Conservation (phyloP, 441 rosid genomes). For the Erysimum cheiri region DNA sequence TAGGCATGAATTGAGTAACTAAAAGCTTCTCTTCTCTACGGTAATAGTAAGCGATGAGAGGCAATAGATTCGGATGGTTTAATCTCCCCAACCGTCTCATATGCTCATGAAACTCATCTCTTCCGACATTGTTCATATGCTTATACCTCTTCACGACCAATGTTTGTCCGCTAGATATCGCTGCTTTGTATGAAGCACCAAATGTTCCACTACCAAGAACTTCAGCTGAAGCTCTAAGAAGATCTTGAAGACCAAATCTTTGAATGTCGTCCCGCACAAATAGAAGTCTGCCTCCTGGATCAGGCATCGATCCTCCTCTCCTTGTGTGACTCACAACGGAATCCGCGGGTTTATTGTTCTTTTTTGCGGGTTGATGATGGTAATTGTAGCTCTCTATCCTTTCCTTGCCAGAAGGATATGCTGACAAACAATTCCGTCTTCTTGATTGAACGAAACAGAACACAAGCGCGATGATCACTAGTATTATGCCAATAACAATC, state of each 20-base stretch:
- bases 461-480: slow-evolving; percentile 34
- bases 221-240: slow-evolving; percentile 88
- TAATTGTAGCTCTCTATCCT: slow-evolving; percentile 38
- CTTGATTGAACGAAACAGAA: slow-evolving; percentile 33
- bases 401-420: slow-evolving; percentile 39
- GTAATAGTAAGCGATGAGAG: slow-evolving; percentile 76
- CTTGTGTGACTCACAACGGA: slow-evolving; percentile 21
- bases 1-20: slow-evolving; percentile 59
- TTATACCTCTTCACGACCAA: slow-evolving; percentile 91
- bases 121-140: slow-evolving; percentile 77
- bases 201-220: slow-evolving; percentile 95
- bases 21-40: slow-evolving; percentile 92
- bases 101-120: slow-evolving; percentile 85
- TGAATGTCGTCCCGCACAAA: slow-evolving; percentile 63
- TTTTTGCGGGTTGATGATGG: slow-evolving; percentile 1
- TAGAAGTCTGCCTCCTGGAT: slow-evolving; percentile 48
- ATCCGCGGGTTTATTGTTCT: slow-evolving; percentile 9
- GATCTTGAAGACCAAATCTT: slow-evolving; percentile 74
- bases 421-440: slow-evolving; percentile 21
- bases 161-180: slow-evolving; percentile 46
- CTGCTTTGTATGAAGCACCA: slow-evolving; percentile 91
- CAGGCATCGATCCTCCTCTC: slow-evolving; percentile 39
- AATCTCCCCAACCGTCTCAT: slow-evolving; percentile 80
- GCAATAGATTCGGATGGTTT: slow-evolving; percentile 72
- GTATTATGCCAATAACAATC: slow-evolving; percentile 33